Percentiles rank a stretch among this genome's conserved stretches.
phyloP scores from a whole-genome alignment of 2,329 filamentous ascomycete species.

The Byssochlamys sp. region DNA sequence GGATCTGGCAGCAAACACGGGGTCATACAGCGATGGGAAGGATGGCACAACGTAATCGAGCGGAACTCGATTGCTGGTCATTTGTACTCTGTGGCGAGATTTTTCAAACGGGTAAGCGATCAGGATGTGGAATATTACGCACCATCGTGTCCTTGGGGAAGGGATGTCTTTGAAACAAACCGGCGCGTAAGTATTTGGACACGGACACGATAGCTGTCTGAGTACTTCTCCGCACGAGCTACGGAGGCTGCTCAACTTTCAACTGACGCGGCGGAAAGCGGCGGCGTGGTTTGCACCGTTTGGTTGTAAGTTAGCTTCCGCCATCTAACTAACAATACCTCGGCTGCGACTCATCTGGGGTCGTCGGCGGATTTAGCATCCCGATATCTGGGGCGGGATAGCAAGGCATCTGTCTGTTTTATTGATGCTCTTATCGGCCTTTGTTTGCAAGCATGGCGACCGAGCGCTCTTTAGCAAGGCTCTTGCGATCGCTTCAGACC shows the following conservation, averaged over 20 bases:
- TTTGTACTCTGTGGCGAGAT: background rate
- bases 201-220: background rate
- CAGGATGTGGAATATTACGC: background rate
- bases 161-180: background rate
- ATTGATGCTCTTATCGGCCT: constrained; percentile 2
- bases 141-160: background rate
- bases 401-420: background rate
- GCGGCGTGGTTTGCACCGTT: constrained; percentile 23
- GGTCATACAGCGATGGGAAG: constrained; percentile 78
- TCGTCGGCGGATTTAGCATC: constrained; percentile 19
- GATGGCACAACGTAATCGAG: constrained; percentile 56
- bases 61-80: constrained; percentile 35
- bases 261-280: background rate
- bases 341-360: constrained; percentile 17
- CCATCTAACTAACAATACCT: background rate
- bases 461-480: constrained; percentile 51
- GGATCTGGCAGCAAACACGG: constrained; percentile 48
- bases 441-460: constrained; percentile 40
- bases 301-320: constrained; percentile 6
- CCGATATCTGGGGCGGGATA: background rate
- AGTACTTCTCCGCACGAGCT: background rate
- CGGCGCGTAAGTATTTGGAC: background rate
- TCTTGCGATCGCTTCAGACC: constrained; percentile 52
- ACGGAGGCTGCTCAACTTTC: background rate
- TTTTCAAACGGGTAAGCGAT: background rate